These are phyloP conservation scores for Boletus subcaerulescens DNA, from an alignment of 768 basidiomycete species.

Conservation along the genomic window DNA sequence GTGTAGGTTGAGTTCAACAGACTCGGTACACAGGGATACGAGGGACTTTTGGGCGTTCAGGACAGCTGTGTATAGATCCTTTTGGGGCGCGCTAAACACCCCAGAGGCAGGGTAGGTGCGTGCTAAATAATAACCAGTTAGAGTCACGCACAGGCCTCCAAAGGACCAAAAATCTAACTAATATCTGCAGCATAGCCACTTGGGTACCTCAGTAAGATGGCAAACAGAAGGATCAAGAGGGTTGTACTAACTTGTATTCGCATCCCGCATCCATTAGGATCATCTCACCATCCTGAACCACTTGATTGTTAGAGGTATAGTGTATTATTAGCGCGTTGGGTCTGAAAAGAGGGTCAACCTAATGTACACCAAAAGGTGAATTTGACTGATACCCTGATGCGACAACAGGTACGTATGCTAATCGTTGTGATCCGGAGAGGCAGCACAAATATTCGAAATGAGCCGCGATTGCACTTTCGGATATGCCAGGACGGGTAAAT, in stretches of 20 bases:
- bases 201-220: conserved; percentile 2
- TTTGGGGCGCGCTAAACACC: conserved; percentile 72
- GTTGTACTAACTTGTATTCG: conserved; percentile 70
- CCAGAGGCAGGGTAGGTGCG: conserved; percentile 89
- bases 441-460: conserved; percentile 90
- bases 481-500: conserved; percentile 54
- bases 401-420: conserved; percentile 97
- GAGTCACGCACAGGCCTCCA: neutral
- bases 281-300: conserved; percentile 67
- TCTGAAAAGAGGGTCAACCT: conserved; percentile 36
- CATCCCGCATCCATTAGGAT: conserved; percentile 91
- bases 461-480: conserved; percentile 64
- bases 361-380: neutral
- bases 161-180: conserved; percentile 46
- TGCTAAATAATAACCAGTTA: conserved; percentile 40
- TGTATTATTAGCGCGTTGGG: conserved; percentile 90
- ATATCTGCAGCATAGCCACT: conserved; percentile 96
- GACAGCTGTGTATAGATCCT: conserved; percentile 80
- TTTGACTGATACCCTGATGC: conserved; percentile 70
- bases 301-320: conserved; percentile 88
- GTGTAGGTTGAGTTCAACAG: conserved; percentile 56
- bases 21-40: conserved; percentile 57
- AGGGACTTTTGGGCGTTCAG: conserved; percentile 70
- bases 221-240: neutral
- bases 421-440: conserved; percentile 74